Conservation (phyloP, 768 basidiomycete genomes). For the Tubosaeta brunneosetosa region DNA sequence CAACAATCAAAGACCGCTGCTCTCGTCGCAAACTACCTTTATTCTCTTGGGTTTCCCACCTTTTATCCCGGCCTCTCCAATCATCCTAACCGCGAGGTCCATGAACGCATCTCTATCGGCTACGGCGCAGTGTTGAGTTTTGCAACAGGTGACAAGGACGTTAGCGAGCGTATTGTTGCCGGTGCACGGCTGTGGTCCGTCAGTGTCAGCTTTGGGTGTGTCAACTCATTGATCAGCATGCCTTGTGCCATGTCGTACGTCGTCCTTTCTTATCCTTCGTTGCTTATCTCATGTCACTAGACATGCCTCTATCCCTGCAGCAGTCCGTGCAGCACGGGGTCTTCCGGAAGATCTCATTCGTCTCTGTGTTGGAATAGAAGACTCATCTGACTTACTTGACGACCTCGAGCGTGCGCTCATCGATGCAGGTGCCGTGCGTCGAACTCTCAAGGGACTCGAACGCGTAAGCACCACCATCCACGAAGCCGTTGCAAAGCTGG, state of each 20-base stretch:
- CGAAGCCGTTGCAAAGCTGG: slow-evolving; percentile 67
- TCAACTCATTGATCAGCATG: slow-evolving; percentile 98
- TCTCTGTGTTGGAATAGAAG: slow-evolving; percentile 97
- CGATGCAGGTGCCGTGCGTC: slow-evolving; percentile 82
- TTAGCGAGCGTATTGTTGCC: slow-evolving; percentile 91
- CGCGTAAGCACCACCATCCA: slow-evolving; percentile 48
- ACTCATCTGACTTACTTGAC: slow-evolving; percentile 86
- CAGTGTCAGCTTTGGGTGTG: slow-evolving; percentile 95
- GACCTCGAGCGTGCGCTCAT: slow-evolving; percentile 92
- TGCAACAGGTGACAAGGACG: slow-evolving; percentile 82
- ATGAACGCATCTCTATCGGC: slow-evolving; percentile 85
- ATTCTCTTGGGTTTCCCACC: slow-evolving; percentile 80
- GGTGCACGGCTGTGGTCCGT: slow-evolving; percentile 95
- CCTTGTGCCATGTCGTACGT: slow-evolving; percentile 99
- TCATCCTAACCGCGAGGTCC: slow-evolving; percentile 85
- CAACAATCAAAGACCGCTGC: slow-evolving; percentile 82
- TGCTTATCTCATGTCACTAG: slow-evolving; percentile 27
- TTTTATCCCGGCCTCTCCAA: slow-evolving; percentile 85
- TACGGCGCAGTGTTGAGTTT: slow-evolving; percentile 94
- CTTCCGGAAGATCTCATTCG: slow-evolving; percentile 98
- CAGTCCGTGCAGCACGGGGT: slow-evolving; percentile 91
- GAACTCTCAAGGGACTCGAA: slow-evolving; percentile 38
- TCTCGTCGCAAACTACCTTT: slow-evolving; percentile 81
- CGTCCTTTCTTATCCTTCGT: background rate
- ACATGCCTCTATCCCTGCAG: slow-evolving; percentile 96